Conservation (phyloP, 176 grass and related monocot genomes). For the Musa beccarii region DNA sequence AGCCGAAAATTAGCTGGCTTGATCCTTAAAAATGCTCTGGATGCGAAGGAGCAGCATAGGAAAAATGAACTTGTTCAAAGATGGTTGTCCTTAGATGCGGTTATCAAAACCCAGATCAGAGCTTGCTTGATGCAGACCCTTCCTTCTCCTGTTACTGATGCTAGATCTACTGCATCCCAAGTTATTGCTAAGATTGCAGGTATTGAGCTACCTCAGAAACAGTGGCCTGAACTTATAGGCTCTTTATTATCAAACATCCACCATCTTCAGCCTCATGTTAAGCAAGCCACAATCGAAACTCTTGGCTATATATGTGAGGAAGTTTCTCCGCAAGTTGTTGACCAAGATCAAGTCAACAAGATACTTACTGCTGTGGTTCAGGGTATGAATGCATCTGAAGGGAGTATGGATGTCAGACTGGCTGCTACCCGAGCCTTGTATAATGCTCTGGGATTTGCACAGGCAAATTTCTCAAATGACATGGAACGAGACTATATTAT, state of each 20-base stretch:
- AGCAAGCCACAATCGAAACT: constrained; percentile 13
- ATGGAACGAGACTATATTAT: constrained; percentile 17
- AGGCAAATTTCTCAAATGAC: constrained; percentile 15
- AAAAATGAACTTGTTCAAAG: constrained; percentile 18
- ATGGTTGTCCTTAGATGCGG: constrained; percentile 7
- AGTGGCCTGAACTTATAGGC: constrained; percentile 10
- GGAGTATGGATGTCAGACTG: constrained; percentile 6
- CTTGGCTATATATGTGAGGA: constrained; percentile 21
- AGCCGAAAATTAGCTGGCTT: constrained; percentile 17
- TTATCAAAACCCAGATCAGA: constrained; percentile 8
- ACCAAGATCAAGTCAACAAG: constrained; percentile 16
- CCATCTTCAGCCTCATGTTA: constrained; percentile 14
- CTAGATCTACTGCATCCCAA: constrained; percentile 16
- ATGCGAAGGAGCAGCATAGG: constrained; percentile 11
- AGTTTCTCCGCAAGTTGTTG: constrained; percentile 13
- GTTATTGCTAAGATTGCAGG: constrained; percentile 13
- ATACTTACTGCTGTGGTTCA: constrained; percentile 17
- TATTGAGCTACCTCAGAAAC: constrained; percentile 13
- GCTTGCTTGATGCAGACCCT: constrained; percentile 14
- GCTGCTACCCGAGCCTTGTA: constrained; percentile 11
- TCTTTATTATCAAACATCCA: constrained; percentile 9
- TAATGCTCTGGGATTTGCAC: constrained; percentile 14
- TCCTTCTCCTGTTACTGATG: constrained; percentile 14
- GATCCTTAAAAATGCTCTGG: constrained; percentile 15
- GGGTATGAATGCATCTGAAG: constrained; percentile 14